Percentiles rank a stretch among this genome's conserved stretches.
These are phyloP conservation scores for Przewalskia tangutica DNA, from an alignment of 257 asterid species.

Conservation along the genomic window DNA sequence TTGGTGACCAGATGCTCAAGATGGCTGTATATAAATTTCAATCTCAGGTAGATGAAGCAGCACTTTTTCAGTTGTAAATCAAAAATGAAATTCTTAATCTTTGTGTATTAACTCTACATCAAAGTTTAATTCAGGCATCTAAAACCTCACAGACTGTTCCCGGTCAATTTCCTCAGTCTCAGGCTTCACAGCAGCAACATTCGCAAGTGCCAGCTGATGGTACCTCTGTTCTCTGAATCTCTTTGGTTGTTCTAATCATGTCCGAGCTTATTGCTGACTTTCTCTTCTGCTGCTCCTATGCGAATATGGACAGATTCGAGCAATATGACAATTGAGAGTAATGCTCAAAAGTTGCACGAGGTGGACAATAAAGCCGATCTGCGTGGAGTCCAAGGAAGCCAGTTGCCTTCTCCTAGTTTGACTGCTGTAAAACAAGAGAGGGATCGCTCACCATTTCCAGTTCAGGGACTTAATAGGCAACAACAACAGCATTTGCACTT, in stretches of 20 bases:
- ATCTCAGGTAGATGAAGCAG: slow-evolving; percentile 40
- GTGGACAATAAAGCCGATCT: slow-evolving; percentile 45
- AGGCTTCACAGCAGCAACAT: slow-evolving; percentile 40
- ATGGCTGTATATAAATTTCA: slow-evolving; percentile 79
- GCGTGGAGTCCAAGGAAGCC: slow-evolving; percentile 33
- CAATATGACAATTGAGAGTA: slow-evolving; percentile 31
- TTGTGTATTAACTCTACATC: slow-evolving; percentile 12
- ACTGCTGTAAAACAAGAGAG: slow-evolving; percentile 49
- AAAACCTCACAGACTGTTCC: slow-evolving; percentile 34
- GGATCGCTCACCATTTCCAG: slow-evolving; percentile 48
- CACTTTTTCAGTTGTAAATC: background rate
- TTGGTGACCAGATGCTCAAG: slow-evolving; percentile 91
- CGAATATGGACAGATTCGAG: slow-evolving; percentile 32
- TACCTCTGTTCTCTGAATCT: slow-evolving; percentile 15
- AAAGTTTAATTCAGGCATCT: slow-evolving; percentile 39
- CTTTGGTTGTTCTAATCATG: slow-evolving; percentile 5
- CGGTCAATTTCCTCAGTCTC: slow-evolving; percentile 47
- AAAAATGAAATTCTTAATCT: background rate
- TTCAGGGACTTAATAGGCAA: slow-evolving; percentile 64
- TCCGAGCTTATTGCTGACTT: slow-evolving; percentile 14
- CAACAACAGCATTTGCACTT: slow-evolving; percentile 52
- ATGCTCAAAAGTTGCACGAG: slow-evolving; percentile 34
- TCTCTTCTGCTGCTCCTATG: slow-evolving; percentile 12
- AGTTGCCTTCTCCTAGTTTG: slow-evolving; percentile 31
- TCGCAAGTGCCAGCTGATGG: slow-evolving; percentile 44